These are phyloP conservation scores for Ambrosia hybrid DNA, from an alignment of 140 eudicot species.

Conservation along the genomic window DNA sequence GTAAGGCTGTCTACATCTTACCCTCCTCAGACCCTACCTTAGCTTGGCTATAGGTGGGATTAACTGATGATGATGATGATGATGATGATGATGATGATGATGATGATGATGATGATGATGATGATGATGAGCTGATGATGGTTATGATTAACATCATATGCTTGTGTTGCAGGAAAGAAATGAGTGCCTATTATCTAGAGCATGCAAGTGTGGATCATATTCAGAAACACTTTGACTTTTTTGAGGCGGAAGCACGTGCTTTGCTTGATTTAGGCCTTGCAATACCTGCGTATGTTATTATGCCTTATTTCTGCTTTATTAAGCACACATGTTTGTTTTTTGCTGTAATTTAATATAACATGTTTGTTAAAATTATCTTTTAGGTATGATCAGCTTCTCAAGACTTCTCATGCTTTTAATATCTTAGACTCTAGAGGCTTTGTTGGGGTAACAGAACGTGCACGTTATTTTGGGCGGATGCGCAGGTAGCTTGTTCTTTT, in stretches of 20 bases:
- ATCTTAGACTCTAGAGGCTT: slow-evolving; percentile 95
- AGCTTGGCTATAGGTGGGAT: too few relatives aligned
- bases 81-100: too few relatives aligned
- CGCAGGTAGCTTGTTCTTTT: slow-evolving; percentile 59
- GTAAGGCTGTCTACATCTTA: too few relatives aligned
- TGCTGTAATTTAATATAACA: slow-evolving; percentile 28
- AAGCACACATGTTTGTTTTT: neutral
- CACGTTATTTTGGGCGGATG: slow-evolving; percentile 98
- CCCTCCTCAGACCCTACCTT: too few relatives aligned
- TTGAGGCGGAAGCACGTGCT: slow-evolving; percentile 88
- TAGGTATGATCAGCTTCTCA: slow-evolving; percentile 98
- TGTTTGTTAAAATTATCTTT: slow-evolving; percentile 35
- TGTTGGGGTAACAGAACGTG: slow-evolving; percentile 99
- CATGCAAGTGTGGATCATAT: slow-evolving; percentile 89
- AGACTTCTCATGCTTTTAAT: slow-evolving; percentile 97
- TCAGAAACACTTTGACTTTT: slow-evolving; percentile 84
- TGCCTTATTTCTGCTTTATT: slow-evolving; percentile 1
- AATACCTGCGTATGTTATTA: slow-evolving; percentile 83
- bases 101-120: too few relatives aligned
- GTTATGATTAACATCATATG: slow-evolving; percentile 14
- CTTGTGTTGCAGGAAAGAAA: slow-evolving; percentile 79
- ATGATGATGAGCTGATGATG: slow-evolving; percentile 15
- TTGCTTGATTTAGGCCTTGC: slow-evolving; percentile 92
- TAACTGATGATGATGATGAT: too few relatives aligned
- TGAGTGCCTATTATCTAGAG: slow-evolving; percentile 97